phyloP scores from a whole-genome alignment of 495 filamentous ascomycete species.

The Cairneyella variabilis region DNA sequence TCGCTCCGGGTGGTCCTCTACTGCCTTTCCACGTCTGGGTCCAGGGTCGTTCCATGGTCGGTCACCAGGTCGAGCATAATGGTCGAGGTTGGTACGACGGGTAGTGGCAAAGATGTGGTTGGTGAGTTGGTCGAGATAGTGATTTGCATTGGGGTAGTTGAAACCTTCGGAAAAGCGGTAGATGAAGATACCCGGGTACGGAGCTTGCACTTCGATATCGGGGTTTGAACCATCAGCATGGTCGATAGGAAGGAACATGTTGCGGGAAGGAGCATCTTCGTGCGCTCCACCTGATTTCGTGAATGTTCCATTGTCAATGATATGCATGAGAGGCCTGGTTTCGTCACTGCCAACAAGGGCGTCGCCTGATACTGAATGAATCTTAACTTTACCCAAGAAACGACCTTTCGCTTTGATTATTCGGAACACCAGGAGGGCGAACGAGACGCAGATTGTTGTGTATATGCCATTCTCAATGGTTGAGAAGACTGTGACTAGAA shows the following conservation, averaged over 20 bases:
- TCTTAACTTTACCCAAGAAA: conserved; percentile 83
- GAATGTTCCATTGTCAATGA: conserved; percentile 12
- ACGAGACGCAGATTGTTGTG: conserved; percentile 70
- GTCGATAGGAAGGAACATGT: conserved; percentile 87
- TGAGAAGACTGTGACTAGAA: conserved; percentile 83
- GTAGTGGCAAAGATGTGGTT: conserved; percentile 70
- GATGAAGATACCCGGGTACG: conserved; percentile 94
- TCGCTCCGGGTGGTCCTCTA: conserved; percentile 46
- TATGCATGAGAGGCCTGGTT: conserved; percentile 27
- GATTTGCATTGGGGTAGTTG: conserved; percentile 92
- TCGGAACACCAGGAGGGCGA: conserved; percentile 79
- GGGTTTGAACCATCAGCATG: conserved; percentile 91
- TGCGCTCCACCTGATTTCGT: conserved; percentile 44
- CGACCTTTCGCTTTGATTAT: conserved; percentile 79
- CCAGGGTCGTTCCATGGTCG: conserved; percentile 96
- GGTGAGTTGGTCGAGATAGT: conserved; percentile 82
- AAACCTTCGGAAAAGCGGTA: conserved; percentile 97
- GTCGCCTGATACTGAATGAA: conserved; percentile 87
- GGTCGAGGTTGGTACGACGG: conserved; percentile 66
- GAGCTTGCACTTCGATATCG: conserved; percentile 68
- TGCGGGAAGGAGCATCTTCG: conserved; percentile 46
- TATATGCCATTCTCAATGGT: conserved; percentile 94
- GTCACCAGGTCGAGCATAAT: conserved; percentile 67
- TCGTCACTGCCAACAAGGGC: conserved; percentile 66
- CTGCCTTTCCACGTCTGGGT: conserved; percentile 54